phyloP scores from a whole-genome alignment of 2,329 filamentous ascomycete genomes.

The Akanthomyces dipterigenus region DNA sequence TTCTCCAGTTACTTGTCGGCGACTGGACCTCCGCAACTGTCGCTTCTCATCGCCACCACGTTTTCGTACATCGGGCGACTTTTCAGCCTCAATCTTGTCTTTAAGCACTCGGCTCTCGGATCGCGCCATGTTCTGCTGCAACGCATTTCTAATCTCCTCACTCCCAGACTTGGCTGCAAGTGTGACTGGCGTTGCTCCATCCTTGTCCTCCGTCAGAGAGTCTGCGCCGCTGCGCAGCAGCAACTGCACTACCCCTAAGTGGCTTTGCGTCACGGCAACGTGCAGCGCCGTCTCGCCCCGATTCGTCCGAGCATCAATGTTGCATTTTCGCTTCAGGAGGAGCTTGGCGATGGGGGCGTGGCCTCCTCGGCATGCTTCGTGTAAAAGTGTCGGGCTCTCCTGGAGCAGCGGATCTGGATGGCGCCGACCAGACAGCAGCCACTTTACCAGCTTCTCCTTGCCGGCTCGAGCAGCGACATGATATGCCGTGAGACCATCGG shows the following conservation, averaged over 20 bases:
- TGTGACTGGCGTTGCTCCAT: neutral
- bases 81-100: neutral
- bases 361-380: neutral
- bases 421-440: neutral
- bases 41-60: neutral
- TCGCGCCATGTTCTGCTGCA: neutral
- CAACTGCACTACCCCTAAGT: neutral
- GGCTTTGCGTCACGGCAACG: neutral
- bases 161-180: neutral
- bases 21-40: neutral
- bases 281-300: neutral
- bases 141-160: neutral
- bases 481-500: neutral
- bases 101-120: neutral
- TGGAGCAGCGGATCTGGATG: neutral
- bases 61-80: neutral
- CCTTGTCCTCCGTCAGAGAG: neutral
- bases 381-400: neutral
- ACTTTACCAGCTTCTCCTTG: neutral
- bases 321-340: neutral
- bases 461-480: neutral
- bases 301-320: neutral
- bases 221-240: neutral
- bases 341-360: neutral
- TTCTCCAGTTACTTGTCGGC: neutral